phyloP scores from a whole-genome alignment of 2,329 filamentous ascomycete genomes.

The Aspergillus sclerotialis region DNA sequence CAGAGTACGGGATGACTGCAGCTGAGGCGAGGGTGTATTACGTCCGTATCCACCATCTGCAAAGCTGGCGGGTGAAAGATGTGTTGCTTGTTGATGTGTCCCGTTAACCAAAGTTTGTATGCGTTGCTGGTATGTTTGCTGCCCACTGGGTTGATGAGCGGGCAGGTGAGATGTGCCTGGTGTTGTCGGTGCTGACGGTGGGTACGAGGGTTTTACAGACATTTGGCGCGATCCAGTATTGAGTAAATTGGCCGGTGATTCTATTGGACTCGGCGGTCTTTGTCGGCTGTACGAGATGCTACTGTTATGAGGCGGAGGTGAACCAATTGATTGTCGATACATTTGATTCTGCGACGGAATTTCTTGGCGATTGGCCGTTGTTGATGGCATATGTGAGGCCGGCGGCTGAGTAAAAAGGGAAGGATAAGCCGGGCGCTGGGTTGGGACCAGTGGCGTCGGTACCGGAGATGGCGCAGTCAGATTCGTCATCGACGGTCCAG shows the following conservation, averaged over 20 bases:
- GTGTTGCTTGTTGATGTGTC: constrained; percentile 26
- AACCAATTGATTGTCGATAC: constrained; percentile 19
- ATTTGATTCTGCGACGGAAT: constrained; percentile 17
- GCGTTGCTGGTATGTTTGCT: constrained; percentile 30
- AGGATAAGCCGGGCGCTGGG: constrained; percentile 24
- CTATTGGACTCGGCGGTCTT: constrained; percentile 23
- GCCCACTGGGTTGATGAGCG: constrained; percentile 10
- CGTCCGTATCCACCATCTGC: constrained; percentile 24
- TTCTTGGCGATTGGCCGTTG: constrained; percentile 23
- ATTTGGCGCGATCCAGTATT: constrained; percentile 23
- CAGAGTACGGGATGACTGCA: constrained; percentile 18
- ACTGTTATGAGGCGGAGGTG: constrained; percentile 24
- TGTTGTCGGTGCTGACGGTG: constrained; percentile 17
- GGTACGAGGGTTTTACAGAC: constrained; percentile 18
- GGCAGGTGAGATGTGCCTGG: constrained; percentile 15
- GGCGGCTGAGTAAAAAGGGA: constrained; percentile 23
- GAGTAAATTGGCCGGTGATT: constrained; percentile 22
- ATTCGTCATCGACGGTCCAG: constrained; percentile 16
- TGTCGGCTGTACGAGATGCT: constrained; percentile 24
- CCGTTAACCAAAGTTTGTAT: constrained; percentile 32
- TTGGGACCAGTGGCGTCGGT: constrained; percentile 22
- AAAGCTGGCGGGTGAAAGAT: constrained; percentile 26
- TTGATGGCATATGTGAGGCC: constrained; percentile 15
- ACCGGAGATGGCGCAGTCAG: constrained; percentile 26
- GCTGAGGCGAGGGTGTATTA: constrained; percentile 27